phyloP scores from a whole-genome alignment of 192 early-diverging fungal genomes.

The Gaertneriomyces semiglobifer region DNA sequence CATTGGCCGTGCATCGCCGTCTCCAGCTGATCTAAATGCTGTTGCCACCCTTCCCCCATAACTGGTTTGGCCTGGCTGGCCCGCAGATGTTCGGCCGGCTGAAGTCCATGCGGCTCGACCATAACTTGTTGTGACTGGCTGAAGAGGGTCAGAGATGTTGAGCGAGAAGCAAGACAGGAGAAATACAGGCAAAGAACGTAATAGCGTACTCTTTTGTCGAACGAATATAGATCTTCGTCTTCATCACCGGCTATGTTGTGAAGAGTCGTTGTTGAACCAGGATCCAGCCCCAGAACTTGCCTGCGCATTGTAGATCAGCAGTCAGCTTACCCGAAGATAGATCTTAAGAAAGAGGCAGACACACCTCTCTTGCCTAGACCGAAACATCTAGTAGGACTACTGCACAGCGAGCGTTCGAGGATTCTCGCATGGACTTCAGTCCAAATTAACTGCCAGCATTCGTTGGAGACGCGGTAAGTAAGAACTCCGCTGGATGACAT shows the following conservation, averaged over 20 bases:
- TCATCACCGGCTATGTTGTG: slow-evolving; percentile 9
- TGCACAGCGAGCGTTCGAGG: no score
- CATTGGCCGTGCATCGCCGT: slow-evolving; percentile 47
- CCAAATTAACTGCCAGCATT: no score
- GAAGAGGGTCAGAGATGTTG: neutral
- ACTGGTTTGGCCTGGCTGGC: slow-evolving; percentile 6
- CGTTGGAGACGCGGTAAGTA: no score
- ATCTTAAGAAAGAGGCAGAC: no score
- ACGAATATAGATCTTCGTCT: slow-evolving; percentile 53
- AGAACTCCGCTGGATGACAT: no score
- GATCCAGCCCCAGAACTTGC: no score
- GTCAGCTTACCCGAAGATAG: no score
- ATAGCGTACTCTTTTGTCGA: slow-evolving; percentile 48
- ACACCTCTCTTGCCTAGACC: no score
- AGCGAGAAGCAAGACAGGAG: neutral
- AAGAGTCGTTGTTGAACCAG: no score
- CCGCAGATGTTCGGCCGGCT: slow-evolving; percentile 24
- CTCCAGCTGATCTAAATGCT: slow-evolving; percentile 12
- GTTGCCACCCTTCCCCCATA: slow-evolving; percentile 28
- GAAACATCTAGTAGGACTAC: no score
- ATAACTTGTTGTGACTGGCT: slow-evolving; percentile 2
- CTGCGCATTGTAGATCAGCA: no score
- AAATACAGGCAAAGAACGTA: neutral
- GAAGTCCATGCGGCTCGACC: slow-evolving; percentile 10
- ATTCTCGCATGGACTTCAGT: no score